Evolutionary conservation across 2,329 filamentous ascomycete genomes (phyloP), one percentile per base, ranked within the genome.

Genomic region (Graphilbum fragrans): DNA sequence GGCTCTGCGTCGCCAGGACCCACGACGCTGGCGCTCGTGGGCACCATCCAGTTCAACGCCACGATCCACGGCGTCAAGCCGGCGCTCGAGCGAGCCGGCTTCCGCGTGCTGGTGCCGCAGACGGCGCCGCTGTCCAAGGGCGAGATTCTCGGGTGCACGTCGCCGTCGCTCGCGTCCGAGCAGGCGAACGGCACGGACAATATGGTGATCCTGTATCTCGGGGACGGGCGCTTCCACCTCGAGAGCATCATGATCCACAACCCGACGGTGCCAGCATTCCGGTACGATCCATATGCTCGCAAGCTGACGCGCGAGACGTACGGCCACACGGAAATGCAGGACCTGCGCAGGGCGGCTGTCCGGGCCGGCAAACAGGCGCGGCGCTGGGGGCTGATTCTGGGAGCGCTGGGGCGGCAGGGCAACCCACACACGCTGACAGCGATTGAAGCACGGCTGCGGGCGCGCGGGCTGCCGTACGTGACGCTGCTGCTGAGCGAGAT

Each of bases 161-260:
- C 88, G 1, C 92, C 92, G 0, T 58, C 67, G 14, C 50, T 62
- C 7, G 41, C 52, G 1, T 50, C 42, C 5, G 53, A 50, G 41
- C 45, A 49, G 1, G 14, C 7, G 18, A 6, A 12, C 16, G 17
- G 32, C 17, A 31, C 37, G 4, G 50, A 23, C 10, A 59, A 71
- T 11, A 85, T 94, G 55, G 62, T 86, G 48, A 81, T 95, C 36
- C 67, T 95, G 2, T 95, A 95, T 58, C 76, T 95, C 14, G 88
- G 88, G 37, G 88, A 95, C 55, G 88, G 88, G 12, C 77, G 88
- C 45, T 95, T 95, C 66, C 92, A 98, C 58, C 81, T 98, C 35
- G 92, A 98, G 62, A 93, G 86, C 54, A 90, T 93, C 55, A 98
- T 98, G 90, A 98, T 98, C 50, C 92, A 96, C 57, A 98, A 98